A percentile compares a stretch with the other conserved stretches of the same genome.
phyloP scores from a whole-genome alignment of 805 yeast genomes.

The Maudiozyma turicensis region DNA sequence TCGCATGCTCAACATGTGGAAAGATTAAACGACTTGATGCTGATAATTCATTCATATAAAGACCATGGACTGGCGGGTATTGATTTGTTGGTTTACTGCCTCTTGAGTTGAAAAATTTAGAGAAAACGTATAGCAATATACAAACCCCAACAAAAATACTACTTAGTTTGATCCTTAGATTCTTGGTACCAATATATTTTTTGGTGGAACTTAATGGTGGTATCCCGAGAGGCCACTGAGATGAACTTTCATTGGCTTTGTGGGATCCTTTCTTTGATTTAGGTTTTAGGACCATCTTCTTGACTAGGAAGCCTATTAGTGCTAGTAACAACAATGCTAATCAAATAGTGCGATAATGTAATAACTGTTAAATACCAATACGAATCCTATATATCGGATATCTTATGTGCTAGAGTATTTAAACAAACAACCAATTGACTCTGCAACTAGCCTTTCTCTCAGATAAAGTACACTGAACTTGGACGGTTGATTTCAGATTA shows the following conservation, averaged over 20 bases:
- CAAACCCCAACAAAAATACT: conserved; percentile 4
- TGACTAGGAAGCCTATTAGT: conserved; percentile 9
- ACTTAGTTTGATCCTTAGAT: background rate
- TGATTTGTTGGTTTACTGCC: conserved; percentile 2
- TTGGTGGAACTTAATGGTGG: conserved; percentile 7
- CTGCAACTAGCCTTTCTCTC: no score
- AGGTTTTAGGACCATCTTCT: conserved; percentile 24
- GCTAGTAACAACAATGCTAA: conserved; percentile 14
- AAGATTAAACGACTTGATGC: conserved; percentile 48
- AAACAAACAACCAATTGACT: no score
- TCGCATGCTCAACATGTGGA: conserved; percentile 70
- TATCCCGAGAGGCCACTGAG: conserved; percentile 9
- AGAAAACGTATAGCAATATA: conserved; percentile 10
- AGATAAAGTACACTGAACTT: no score
- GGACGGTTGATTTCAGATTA: no score
- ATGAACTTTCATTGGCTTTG: background rate
- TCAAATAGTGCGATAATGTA: no score
- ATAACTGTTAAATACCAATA: no score
- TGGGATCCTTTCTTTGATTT: conserved; percentile 14
- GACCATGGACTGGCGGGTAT: conserved; percentile 34
- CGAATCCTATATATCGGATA: no score
- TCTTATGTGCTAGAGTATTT: no score
- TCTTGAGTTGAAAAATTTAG: conserved; percentile 10
- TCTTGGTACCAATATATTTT: background rate
- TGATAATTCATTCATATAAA: conserved; percentile 36